Evolutionary conservation across 169 alveolate genomes (phyloP).

Genomic region (Plasmodium sp.): DNA sequence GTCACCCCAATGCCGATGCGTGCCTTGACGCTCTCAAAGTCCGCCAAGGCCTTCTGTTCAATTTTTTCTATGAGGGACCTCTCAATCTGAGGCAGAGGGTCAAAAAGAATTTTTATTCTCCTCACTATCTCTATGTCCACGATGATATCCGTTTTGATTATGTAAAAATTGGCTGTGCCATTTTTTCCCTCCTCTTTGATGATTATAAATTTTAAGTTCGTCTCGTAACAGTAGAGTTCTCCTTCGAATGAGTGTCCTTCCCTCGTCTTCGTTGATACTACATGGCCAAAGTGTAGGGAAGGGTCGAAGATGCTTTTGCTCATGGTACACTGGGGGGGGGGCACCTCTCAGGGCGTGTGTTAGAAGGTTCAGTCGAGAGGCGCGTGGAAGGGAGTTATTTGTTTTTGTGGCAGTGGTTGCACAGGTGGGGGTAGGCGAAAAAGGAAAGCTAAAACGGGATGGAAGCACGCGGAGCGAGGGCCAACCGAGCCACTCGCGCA

Average conservation of each 20-base stretch:
- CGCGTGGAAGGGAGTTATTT: not conserved
- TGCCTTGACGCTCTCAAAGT: constrained; percentile 25
- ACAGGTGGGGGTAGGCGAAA: not conserved
- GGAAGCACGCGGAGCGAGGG: not conserved
- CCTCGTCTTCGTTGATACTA: constrained; percentile 5
- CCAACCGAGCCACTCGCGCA: not conserved
- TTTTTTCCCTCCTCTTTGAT: constrained; percentile 41
- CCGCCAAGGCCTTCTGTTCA: constrained; percentile 30
- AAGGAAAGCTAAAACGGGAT: not conserved
- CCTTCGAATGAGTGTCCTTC: constrained; percentile 59
- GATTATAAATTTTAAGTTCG: not conserved
- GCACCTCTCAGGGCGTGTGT: not conserved
- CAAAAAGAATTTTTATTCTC: constrained; percentile 5
- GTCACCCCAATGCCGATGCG: constrained; percentile 70
- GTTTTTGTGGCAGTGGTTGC: not conserved
- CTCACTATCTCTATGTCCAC: constrained; percentile 28
- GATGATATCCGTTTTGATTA: constrained; percentile 16
- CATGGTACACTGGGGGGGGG: constrained; percentile 9
- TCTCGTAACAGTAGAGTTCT: constrained; percentile 58
- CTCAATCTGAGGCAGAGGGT: constrained; percentile 23
- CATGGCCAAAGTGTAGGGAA: constrained; percentile 42
- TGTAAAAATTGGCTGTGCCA: constrained; percentile 60
- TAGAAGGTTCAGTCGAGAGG: not conserved
- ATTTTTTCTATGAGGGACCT: constrained; percentile 31
- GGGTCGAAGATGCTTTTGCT: constrained; percentile 42